A percentile compares a stretch with the other conserved stretches of the same genome.
Evolutionary conservation across 345 rosid genomes (phyloP).

Genomic region (Citrus sinensis): DVS_A1.0 CM039163.1:24960501-24961000

Average conservation of each 20-base stretch:
- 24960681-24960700: too few relatives aligned
- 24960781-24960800: neutral
- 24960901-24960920: neutral
- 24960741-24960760: neutral
- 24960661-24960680: too few relatives aligned
- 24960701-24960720: neutral
- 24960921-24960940: neutral
- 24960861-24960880: neutral
- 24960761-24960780: too few relatives aligned
- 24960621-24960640: too few relatives aligned
- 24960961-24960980: neutral
- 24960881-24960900: neutral
- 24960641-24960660: too few relatives aligned
- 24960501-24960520: rapidly evolving
- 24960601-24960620: too few relatives aligned
- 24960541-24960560: too few relatives aligned
- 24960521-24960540: rapidly evolving
- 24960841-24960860: neutral
- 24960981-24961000: too few relatives aligned
- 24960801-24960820: neutral
- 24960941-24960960: neutral
- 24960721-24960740: neutral
- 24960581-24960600: too few relatives aligned
- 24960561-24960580: too few relatives aligned
- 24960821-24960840: neutral